Base-by-base conservation (phyloP, 495 filamentous ascomycete genomes). In the Aspergillus wentii region DNA sequence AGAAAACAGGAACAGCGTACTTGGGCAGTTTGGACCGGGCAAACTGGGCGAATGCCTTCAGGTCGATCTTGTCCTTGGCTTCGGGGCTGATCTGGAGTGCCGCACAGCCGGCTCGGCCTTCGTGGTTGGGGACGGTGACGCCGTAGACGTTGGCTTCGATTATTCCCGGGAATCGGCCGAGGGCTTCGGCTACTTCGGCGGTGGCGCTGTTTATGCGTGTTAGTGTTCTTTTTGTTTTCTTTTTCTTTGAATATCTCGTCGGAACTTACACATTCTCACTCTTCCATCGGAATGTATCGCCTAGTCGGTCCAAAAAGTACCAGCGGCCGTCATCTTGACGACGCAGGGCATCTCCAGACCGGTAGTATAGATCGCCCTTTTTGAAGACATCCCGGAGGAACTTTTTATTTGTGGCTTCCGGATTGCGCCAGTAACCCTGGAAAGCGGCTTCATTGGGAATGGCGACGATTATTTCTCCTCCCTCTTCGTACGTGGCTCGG, bases 231-330 rank as follows among this genome's bases (percentile, higher is more conserved):
- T 9, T 4, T 22, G 14, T 2, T 30, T 17, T 8, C 3, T 8
- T 8, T 17, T 20, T 26, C 4, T 18, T 15, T 26, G 11, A 27
- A n/a, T 3, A 5, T 14, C 14, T 1, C n/a, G n/a, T n/a, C n/a
- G n/a, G n/a, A 3, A 52, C 60, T 46, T 56, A 80, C 35, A 91
- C 85, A 50, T 91, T 91, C 61, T 89, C 86, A 39, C 76, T 77
- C 57, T 90, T 91, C 85, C 85, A 91, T 3, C 85, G 71, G 62
- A 82, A 91, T 0, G 85, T 91, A 54, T 91, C 86, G 1, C 86
- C 86, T 0, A 89, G 63, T 22, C 77, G 72, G 55, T 92, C 86
- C 16, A 86, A 48, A 57, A 92, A 92, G 54, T 72, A 88, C 85
- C 84, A 88, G 10, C 82, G 66, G 0, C 86, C 86, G 38, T 90